Conservation (phyloP, 2,329 filamentous ascomycete species). For the Phialophora tarda region DNA sequence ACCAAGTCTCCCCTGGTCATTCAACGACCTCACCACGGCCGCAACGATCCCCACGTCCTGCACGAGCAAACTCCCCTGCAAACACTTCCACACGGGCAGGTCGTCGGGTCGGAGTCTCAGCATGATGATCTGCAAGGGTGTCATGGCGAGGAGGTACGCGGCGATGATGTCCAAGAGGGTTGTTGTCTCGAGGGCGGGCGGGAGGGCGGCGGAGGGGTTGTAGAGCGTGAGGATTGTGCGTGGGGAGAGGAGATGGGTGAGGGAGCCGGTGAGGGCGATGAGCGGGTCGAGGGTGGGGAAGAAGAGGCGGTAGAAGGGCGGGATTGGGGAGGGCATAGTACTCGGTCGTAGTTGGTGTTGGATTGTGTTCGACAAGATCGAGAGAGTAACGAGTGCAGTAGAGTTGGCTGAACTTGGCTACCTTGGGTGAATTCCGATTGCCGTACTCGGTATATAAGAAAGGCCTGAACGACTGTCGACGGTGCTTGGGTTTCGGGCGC, state of each 20-base stretch:
- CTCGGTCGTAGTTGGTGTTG: too few relatives aligned
- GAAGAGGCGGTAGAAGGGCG: slow-evolving; percentile 19
- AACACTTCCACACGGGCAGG: slow-evolving; percentile 19
- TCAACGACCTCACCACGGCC: slow-evolving; percentile 3
- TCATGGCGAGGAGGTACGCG: slow-evolving; percentile 17
- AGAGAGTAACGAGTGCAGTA: too few relatives aligned
- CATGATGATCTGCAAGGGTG: slow-evolving; percentile 23
- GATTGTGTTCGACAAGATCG: too few relatives aligned
- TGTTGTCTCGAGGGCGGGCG: slow-evolving; percentile 3
- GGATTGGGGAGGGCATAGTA: slow-evolving; percentile 12
- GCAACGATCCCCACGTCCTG: slow-evolving; percentile 19
- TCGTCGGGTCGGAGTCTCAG: slow-evolving; percentile 17
- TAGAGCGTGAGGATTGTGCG: slow-evolving; percentile 14
- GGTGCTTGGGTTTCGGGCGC: too few relatives aligned
- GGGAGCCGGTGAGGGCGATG: slow-evolving; percentile 20
- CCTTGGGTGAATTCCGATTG: too few relatives aligned
- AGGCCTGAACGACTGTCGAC: too few relatives aligned
- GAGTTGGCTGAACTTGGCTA: too few relatives aligned
- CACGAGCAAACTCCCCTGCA: slow-evolving; percentile 21
- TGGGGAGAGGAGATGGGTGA: slow-evolving; percentile 19
- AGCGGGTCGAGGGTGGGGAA: slow-evolving; percentile 24
- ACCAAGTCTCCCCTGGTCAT: slow-evolving; percentile 1
- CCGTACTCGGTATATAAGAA: too few relatives aligned
- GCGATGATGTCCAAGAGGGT: slow-evolving; percentile 17
- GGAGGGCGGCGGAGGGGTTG: slow-evolving; percentile 1